Percentiles rank a stretch among this genome's conserved stretches.
phyloP scores from a whole-genome alignment of 331 rosid species.

The Saraca asoca region DNA sequence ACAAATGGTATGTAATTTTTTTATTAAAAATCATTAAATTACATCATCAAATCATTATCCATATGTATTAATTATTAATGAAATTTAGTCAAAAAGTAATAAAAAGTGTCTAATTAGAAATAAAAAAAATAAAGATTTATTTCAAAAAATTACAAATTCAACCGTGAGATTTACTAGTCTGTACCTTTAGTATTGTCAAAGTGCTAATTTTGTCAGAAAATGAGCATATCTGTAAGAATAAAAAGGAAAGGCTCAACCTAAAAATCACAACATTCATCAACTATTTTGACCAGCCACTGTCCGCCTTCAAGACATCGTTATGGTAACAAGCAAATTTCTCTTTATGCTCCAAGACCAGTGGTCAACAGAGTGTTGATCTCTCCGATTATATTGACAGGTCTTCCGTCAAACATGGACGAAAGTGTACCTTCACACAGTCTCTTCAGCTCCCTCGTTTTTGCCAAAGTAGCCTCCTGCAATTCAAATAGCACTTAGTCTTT shows the following conservation, averaged over 20 bases:
- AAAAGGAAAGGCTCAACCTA: slow-evolving; percentile 8
- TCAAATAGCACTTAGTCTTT: slow-evolving; percentile 30
- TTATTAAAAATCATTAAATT: no score
- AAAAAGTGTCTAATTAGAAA: no score
- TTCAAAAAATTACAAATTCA: background rate
- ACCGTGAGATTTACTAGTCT: background rate
- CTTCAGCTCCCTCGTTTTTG: slow-evolving; percentile 75
- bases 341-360: slow-evolving; percentile 67
- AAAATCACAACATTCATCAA: slow-evolving; percentile 12
- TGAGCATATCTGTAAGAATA: background rate
- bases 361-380: slow-evolving; percentile 71
- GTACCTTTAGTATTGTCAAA: slow-evolving; percentile 24
- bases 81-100: no score
- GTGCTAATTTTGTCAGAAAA: background rate
- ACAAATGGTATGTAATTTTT: no score
- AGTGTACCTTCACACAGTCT: slow-evolving; percentile 73
- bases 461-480: slow-evolving; percentile 73
- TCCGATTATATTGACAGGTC: slow-evolving; percentile 91
- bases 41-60: no score
- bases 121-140: no score
- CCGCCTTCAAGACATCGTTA: slow-evolving; percentile 23
- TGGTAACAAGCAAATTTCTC: slow-evolving; percentile 10
- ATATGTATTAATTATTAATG: no score
- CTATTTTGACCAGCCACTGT: slow-evolving; percentile 15
- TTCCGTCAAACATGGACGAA: slow-evolving; percentile 92